phyloP scores from a whole-genome alignment of 2,329 filamentous ascomycete genomes.

The Diaporthe eres region DNA sequence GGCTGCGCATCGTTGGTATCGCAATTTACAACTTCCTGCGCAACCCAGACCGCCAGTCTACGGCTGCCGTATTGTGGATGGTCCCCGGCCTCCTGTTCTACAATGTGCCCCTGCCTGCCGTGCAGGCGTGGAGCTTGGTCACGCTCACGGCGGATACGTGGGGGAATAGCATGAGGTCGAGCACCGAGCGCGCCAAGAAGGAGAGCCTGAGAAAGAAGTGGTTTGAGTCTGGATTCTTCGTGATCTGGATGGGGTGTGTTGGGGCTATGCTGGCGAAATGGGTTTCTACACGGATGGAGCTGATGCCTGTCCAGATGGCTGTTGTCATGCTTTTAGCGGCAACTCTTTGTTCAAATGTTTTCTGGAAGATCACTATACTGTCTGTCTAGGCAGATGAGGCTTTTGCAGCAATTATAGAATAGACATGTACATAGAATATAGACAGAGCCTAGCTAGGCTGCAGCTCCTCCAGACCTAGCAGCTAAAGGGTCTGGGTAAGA shows the following conservation, averaged over 20 bases:
- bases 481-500: not conserved
- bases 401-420: not conserved
- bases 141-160: conserved; percentile 52
- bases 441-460: not conserved
- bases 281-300: not conserved
- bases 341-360: not conserved
- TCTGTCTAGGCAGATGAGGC: not conserved
- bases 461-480: too few species aligned
- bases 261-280: conserved; percentile 44
- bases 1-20: conserved; percentile 48
- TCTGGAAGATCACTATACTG: conserved; percentile 22
- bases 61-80: conserved; percentile 45
- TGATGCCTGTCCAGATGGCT: not conserved
- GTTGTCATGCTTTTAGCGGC: not conserved
- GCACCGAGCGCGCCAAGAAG: conserved; percentile 47
- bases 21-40: conserved; percentile 50
- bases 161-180: conserved; percentile 53
- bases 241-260: conserved; percentile 50
- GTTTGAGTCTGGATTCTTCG: conserved; percentile 50
- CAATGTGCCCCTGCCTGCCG: conserved; percentile 51
- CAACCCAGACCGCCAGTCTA: conserved; percentile 47
- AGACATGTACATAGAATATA: not conserved
- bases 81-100: conserved; percentile 51
- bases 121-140: conserved; percentile 53
- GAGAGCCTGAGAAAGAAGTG: conserved; percentile 46